These are phyloP conservation scores for slime mould (Dictyostelium discoideum) DNA, from an alignment of 78 protist species.

Conservation along the genomic window DNA sequence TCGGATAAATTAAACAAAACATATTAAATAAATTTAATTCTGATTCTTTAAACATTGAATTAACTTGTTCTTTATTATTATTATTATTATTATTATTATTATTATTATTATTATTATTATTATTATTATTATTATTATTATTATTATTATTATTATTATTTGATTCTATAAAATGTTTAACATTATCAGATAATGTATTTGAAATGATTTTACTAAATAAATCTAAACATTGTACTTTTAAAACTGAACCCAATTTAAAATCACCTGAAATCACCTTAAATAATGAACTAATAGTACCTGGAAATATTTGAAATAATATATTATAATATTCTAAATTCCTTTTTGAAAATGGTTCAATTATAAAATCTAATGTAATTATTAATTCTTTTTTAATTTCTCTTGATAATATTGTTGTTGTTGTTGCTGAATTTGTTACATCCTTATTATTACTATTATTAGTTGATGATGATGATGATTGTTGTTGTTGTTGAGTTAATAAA, in stretches of 20 bases:
- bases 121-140: not conserved
- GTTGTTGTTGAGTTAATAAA: not conserved
- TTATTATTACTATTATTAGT: too few relatives aligned
- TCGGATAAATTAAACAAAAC: constrained; percentile 38
- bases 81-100: not conserved
- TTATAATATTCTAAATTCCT: not conserved
- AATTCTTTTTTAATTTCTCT: constrained; percentile 9
- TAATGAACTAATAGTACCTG: constrained; percentile 3
- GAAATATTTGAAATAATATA: constrained; percentile 1
- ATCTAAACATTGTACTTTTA: constrained; percentile 24
- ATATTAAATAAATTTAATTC: constrained; percentile 9
- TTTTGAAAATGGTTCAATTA: not conserved
- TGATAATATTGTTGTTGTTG: not conserved
- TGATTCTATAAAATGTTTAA: not conserved
- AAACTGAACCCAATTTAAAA: constrained; percentile 31
- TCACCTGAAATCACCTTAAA: constrained; percentile 28
- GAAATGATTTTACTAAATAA: constrained; percentile 30
- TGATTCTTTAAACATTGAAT: not conserved
- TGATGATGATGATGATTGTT: not conserved
- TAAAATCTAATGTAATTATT: not conserved
- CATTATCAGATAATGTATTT: not conserved
- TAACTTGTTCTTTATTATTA: not conserved
- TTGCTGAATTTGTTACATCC: not conserved
- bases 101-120: too few relatives aligned
- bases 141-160: not conserved